Evolutionary conservation across 129 eudicot species (phyloP), one percentile per base, ranked within the genome.

Genomic region (Lactuca saligna): DNA sequence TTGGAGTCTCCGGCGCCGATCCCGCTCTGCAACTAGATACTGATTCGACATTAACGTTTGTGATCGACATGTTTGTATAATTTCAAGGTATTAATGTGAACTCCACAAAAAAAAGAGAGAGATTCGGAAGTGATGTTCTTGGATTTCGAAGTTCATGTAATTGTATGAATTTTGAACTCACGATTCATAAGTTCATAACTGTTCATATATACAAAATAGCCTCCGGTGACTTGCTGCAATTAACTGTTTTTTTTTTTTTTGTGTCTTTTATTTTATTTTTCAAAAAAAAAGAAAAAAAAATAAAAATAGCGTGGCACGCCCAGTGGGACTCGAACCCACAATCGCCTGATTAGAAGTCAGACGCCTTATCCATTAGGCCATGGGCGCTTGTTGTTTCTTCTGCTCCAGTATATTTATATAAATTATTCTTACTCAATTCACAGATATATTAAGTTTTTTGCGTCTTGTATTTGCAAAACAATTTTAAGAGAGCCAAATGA

Each of bases 351-450:
- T 88, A 91, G 97, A 88, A 91, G 93, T 91, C 93, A 91, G 83
- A 76, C 96, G 93, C 97, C 97, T 91, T 88, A 91, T 91, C 96
- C 93, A 85, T 91, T 91, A 87, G 96, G 97, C 96, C 96, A 88
- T 86, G 88, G 90, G 93, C 90, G 90, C 96, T 46, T 31, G 8
- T 61, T 61, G 66, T 42, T 42, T 2, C 2, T 25, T 25, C 29
- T 25, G 2, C 29, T 25, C 29, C 29, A 25, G 29, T 25, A 25
- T 25, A 25, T 25, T 25, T 25, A 25, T 25, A 25, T 25, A 25
- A 25, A 0, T 25, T 25, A 25, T 25, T 2, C 1, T 25, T 0
- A 25, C 29, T 25, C 29, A 25, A 25, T 25, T 25, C 29, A 25
- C 29, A 25, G 29, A 25, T 25, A 25, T 25, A 25, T 25, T 25